Evolutionary conservation across 805 yeast genomes (phyloP), one percentile per base, ranked within the genome.

Genomic region (Metschnikowia baotianmanensis): DNA sequence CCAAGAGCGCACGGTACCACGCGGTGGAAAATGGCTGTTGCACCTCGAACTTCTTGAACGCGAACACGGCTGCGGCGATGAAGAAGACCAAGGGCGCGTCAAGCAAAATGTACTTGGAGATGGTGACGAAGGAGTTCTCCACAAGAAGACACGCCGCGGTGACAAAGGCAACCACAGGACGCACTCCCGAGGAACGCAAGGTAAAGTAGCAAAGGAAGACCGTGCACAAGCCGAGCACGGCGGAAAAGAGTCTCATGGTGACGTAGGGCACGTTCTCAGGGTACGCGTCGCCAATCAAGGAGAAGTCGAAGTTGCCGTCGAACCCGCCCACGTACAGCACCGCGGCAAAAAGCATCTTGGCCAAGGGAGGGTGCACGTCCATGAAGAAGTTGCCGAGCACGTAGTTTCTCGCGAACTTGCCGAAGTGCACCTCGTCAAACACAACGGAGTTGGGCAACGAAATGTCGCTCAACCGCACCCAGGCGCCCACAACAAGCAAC

Each of bases 381-480:
- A 83, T 72, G 62, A 83, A 84, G 56, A 71, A 83, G 13, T 62
- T 62, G 15, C 87, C 86, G 38, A 66, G 62, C 39, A 81, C 73
- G 66, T 89, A 93, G 63, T 86, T 81, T 43, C 83, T 75, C 23
- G 96, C 96, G 66, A 91, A 93, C n/a, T 95, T 95, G 42, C 99
- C 99, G 56, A 93, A 93, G 63, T 86, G 95, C 29, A 86, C 93
- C 62, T 91, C 99, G 62, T 89, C 96, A 51, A 86, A 86, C 10
- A 91, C 96, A 26, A 89, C 95, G 21, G 90, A 79, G 53, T 80
- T 65, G 28, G 99, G 99, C 47, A 66, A 57, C 20, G 75, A 67
- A 43, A 93, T 68, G 39, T 74, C 67, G 50, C 71, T 67, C 38
- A 84, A 69, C 52, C 99, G 79, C 36, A 87, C 75, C 34, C 62